Evolutionary conservation across 257 asterid genomes (phyloP), one percentile per base, ranked within the genome.

Genomic region (Capsicum baccatum): DNA sequence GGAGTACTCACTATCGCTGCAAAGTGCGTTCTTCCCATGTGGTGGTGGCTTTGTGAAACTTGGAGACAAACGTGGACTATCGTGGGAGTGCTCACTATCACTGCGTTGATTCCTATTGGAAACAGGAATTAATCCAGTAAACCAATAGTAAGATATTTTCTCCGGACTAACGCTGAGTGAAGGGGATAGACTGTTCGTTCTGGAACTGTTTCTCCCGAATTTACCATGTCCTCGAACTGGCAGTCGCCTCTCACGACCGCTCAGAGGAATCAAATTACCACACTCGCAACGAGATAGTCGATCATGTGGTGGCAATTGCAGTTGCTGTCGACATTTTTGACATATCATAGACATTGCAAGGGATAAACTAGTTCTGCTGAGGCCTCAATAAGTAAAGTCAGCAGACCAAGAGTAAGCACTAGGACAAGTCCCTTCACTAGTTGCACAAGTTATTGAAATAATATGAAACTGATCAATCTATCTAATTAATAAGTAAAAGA

Each of bases 21-120:
- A 26, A 26, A 26, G 79, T 4, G 96, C 96, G 0, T 93, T 92
- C 81, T 87, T 89, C 85, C 91, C 91, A 48, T 86, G 48, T 0
- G 86, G 89, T 4, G 92, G 87, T 64, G 84, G 54, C 42, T 50
- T 66, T 56, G 55, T 1, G 15, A 83, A 26, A 33, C 52, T 82
- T 15, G 71, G 44, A 16, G 83, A 47, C 0, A 48, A 10, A 39
- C 85, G 13, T 35, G 85, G 71, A 4, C 79, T 69, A 13, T 57
- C 10, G 37, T 83, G 42, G 10, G 19, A 26, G 2, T 33, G 82
- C 42, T 78, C 82, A 78, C 66, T 33, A 33, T 54, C 21, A 14
- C 37, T 74, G 62, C 50, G 33, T 26, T 26, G 33, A 26, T 39
- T 39, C 5, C 44, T 39, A 39, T 39, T 39, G 44, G 3, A 4